Evolutionary conservation across 23 red algal species (phyloP).

Genomic region (Gracilariopsis chorda): DNA sequence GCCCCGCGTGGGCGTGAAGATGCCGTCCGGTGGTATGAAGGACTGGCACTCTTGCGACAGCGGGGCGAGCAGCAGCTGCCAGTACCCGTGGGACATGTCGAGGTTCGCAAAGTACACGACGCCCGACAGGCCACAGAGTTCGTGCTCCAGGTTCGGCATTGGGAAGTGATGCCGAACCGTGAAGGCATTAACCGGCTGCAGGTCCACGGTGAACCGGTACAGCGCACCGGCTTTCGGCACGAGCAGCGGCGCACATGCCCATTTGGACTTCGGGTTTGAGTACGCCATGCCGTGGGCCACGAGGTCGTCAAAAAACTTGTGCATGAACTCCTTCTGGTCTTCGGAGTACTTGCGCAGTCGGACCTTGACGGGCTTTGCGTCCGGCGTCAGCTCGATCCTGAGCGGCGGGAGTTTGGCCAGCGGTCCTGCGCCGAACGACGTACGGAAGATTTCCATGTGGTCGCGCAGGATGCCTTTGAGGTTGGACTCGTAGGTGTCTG

Average conservation of each 20-base stretch:
- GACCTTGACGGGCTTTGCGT: conserved; percentile 27
- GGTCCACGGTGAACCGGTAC: conserved; percentile 7
- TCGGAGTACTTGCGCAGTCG: conserved; percentile 38
- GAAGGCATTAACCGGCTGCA: conserved; percentile 1
- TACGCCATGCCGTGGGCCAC: conserved; percentile 13
- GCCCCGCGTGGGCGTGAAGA: conserved; percentile 37
- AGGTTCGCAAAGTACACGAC: conserved; percentile 34
- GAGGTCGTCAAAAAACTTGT: neutral
- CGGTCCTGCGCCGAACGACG: conserved; percentile 15
- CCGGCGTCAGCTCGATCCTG: neutral
- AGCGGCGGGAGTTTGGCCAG: neutral
- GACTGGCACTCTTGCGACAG: conserved; percentile 38
- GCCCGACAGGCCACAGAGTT: neutral
- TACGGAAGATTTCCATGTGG: conserved; percentile 12
- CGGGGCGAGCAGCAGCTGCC: conserved; percentile 1
- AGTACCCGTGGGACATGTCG: too few species aligned
- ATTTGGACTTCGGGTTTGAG: conserved; percentile 18
- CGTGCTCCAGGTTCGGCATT: conserved; percentile 33
- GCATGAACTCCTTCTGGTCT: conserved; percentile 12
- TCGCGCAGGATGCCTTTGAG: neutral
- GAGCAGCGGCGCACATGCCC: conserved; percentile 40
- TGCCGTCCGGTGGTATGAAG: conserved; percentile 35
- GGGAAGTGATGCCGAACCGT: conserved; percentile 3
- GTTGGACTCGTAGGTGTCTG: neutral
- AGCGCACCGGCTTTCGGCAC: conserved; percentile 9